Conservation (phyloP, 768 basidiomycete genomes). For the Trametes punicea region DNA sequence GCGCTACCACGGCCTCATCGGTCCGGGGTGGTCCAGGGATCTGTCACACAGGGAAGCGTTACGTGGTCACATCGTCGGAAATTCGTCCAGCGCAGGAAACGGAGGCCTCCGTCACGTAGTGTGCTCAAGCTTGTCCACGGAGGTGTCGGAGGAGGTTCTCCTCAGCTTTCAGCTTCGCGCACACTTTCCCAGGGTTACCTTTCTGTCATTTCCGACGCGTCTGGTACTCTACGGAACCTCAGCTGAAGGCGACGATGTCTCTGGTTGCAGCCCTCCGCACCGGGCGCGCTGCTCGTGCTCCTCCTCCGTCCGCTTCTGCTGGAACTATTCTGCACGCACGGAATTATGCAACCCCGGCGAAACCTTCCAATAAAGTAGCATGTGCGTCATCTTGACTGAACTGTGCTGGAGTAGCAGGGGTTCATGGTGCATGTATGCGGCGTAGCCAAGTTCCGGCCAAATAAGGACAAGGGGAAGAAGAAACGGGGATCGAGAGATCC, state of each 20-base stretch:
- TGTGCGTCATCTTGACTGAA: background rate
- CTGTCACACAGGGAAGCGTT: no score
- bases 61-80: constrained; percentile 4
- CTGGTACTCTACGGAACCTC: background rate
- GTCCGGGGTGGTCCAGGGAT: no score
- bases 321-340: background rate
- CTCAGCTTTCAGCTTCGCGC: background rate
- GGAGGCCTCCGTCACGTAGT: background rate
- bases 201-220: background rate
- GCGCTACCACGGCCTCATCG: no score
- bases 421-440: background rate
- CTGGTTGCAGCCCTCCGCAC: constrained; percentile 1
- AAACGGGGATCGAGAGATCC: constrained; percentile 8
- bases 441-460: constrained; percentile 14
- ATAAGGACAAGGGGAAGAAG: background rate
- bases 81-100: constrained; percentile 1
- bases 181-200: background rate
- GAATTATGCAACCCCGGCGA: constrained; percentile 13
- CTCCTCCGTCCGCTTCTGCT: background rate
- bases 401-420: background rate
- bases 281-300: background rate
- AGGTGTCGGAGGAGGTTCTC: background rate
- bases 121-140: background rate
- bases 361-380: constrained; percentile 3
- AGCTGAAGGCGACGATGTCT: background rate